Percentiles rank a stretch among this genome's conserved stretches.
These are phyloP conservation scores for Linnemannia exigua DNA, from an alignment of 192 early-diverging fungal species.

Conservation along the genomic window DNA sequence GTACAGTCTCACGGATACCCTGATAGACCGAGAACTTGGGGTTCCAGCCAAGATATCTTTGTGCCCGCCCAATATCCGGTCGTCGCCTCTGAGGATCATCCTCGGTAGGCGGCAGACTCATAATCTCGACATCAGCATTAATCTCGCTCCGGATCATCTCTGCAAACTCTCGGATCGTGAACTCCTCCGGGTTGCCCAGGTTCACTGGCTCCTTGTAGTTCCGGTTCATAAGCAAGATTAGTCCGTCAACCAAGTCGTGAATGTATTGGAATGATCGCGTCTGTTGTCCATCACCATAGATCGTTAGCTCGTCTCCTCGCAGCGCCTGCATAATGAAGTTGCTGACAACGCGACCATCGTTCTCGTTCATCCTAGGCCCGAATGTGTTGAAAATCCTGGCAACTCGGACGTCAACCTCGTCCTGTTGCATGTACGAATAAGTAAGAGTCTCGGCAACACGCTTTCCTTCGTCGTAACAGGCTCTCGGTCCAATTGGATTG, in stretches of 20 bases:
- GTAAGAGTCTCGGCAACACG: slow-evolving; percentile 87
- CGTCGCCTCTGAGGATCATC: slow-evolving; percentile 85
- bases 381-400: slow-evolving; percentile 86
- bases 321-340: slow-evolving; percentile 91
- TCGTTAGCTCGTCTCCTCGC: slow-evolving; percentile 78
- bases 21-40: slow-evolving; percentile 83
- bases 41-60: slow-evolving; percentile 75
- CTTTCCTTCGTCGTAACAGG: slow-evolving; percentile 92
- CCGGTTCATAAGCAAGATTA: slow-evolving; percentile 83
- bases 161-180: slow-evolving; percentile 84
- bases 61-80: slow-evolving; percentile 82
- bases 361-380: slow-evolving; percentile 88
- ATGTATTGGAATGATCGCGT: slow-evolving; percentile 91
- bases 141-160: slow-evolving; percentile 79
- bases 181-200: slow-evolving; percentile 89
- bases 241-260: slow-evolving; percentile 86
- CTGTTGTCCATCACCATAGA: slow-evolving; percentile 86
- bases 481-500: slow-evolving; percentile 84
- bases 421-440: slow-evolving; percentile 82
- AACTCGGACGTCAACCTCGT: slow-evolving; percentile 82
- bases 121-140: slow-evolving; percentile 67
- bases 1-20: slow-evolving; percentile 84
- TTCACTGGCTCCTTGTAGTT: slow-evolving; percentile 82
- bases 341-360: slow-evolving; percentile 87
- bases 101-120: slow-evolving; percentile 72